Conservation (phyloP, 495 filamentous ascomycete genomes). For the Tuber indicum region DNA sequence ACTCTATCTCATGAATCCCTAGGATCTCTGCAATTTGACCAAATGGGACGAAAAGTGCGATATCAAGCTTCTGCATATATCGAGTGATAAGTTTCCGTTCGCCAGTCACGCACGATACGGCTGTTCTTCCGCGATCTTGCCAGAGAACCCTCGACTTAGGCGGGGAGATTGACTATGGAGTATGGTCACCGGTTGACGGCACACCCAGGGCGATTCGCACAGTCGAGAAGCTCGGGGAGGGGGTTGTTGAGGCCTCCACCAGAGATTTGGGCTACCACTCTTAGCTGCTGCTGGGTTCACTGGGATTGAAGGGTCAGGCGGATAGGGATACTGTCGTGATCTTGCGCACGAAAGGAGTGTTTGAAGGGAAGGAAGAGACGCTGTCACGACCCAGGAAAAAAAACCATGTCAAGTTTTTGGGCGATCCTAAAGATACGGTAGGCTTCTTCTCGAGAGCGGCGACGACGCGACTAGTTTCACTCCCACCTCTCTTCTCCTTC, state of each 20-base stretch:
- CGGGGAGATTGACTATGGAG: slow-evolving; percentile 59
- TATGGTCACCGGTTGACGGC: slow-evolving; percentile 71
- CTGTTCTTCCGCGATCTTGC: slow-evolving; percentile 80
- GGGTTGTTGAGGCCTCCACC: slow-evolving; percentile 67
- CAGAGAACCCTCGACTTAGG: slow-evolving; percentile 65
- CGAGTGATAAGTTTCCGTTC: slow-evolving; percentile 95
- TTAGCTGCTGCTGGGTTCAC: slow-evolving; percentile 72
- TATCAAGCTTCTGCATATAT: slow-evolving; percentile 88
- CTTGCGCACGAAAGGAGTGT: slow-evolving; percentile 86
- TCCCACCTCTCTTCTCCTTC: not conserved
- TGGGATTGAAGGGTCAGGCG: slow-evolving; percentile 70
- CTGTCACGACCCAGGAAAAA: slow-evolving; percentile 72
- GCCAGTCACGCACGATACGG: slow-evolving; percentile 82
- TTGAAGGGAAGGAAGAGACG: slow-evolving; percentile 79
- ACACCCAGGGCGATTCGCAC: slow-evolving; percentile 93
- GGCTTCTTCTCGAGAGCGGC: slow-evolving; percentile 89
- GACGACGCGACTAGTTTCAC: slow-evolving; percentile 62
- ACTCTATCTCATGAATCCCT: slow-evolving; percentile 72
- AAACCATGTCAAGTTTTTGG: slow-evolving; percentile 62
- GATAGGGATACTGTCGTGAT: slow-evolving; percentile 91
- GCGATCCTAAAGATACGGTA: slow-evolving; percentile 58
- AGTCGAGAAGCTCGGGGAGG: slow-evolving; percentile 70
- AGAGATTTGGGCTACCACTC: slow-evolving; percentile 87
- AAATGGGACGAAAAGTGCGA: slow-evolving; percentile 89
- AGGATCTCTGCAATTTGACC: slow-evolving; percentile 76